Evolutionary conservation across 305 asterid species (phyloP).

Genomic region (Ilex paraguariensis): DNA sequence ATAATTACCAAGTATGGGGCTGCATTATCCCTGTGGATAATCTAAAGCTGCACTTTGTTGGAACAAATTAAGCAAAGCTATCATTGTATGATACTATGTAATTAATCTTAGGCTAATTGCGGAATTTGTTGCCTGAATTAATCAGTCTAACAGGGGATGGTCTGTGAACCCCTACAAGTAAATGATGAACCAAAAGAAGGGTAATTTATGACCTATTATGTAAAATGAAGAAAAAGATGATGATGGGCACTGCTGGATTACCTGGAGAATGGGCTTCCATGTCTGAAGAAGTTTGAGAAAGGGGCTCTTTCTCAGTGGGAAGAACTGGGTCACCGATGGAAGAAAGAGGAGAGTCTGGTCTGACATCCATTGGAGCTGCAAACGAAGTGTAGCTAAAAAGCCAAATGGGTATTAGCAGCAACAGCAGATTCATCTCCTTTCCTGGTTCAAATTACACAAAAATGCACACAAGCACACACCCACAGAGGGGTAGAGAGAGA

Average conservation of each 20-base stretch:
- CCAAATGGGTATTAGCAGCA: constrained; percentile 45
- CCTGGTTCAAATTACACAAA: background rate
- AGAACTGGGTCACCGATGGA: constrained; percentile 52
- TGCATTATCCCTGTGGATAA: too few relatives aligned
- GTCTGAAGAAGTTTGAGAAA: constrained; percentile 52
- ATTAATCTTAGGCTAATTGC: too few relatives aligned
- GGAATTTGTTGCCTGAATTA: too few relatives aligned
- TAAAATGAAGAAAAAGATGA: background rate
- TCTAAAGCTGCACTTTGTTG: too few relatives aligned
- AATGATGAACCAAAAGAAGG: too few relatives aligned
- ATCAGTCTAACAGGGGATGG: too few relatives aligned
- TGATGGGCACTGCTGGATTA: constrained; percentile 21
- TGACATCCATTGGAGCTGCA: constrained; percentile 58
- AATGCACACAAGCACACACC: too few relatives aligned
- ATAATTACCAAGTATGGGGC: too few relatives aligned
- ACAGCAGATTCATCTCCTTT: constrained; percentile 39
- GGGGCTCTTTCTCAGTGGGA: constrained; percentile 72
- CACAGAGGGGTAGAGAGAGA: too few relatives aligned
- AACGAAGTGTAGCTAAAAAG: constrained; percentile 33
- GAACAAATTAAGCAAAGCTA: too few relatives aligned
- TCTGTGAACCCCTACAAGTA: too few relatives aligned
- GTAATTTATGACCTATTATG: background rate
- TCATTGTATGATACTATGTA: too few relatives aligned
- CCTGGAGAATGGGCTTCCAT: constrained; percentile 68
- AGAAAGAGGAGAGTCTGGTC: constrained; percentile 52